Evolutionary conservation across 192 early-diverging fungal species (phyloP).

Genomic region (Haplosporangium gracile): DNA sequence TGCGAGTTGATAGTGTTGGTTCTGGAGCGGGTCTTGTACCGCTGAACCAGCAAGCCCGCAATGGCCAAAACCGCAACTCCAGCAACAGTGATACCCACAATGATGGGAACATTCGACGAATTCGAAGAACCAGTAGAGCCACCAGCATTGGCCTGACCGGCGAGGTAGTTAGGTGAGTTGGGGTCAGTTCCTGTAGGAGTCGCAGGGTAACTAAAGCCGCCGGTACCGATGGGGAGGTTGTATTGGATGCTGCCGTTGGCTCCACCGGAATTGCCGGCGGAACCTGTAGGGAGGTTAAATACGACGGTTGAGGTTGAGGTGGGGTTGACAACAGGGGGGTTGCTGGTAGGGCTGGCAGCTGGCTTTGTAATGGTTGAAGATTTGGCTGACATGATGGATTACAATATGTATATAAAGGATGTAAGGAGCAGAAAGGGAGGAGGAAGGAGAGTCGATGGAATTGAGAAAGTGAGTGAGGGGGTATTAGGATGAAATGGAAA

Average conservation of each 20-base stretch:
- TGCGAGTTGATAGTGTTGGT: constrained; percentile 45
- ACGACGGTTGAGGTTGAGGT: neutral
- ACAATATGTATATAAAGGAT: neutral
- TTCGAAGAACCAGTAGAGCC: neutral
- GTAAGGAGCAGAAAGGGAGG: neutral
- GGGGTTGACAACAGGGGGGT: neutral
- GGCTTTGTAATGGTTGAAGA: neutral
- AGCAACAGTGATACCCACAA: constrained; percentile 41
- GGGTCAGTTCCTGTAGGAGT: constrained; percentile 16
- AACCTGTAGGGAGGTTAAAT: neutral
- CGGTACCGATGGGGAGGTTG: constrained; percentile 30
- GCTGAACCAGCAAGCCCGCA: constrained; percentile 36
- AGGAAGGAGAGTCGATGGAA: constrained; percentile 1
- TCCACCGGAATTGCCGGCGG: neutral
- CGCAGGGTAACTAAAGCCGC: constrained; percentile 19
- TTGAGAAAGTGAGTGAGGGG: neutral
- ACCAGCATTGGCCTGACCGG: neutral
- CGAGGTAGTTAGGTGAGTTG: constrained; percentile 37
- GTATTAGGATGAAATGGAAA: neutral
- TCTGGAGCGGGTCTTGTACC: constrained; percentile 21
- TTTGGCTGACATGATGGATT: constrained; percentile 11
- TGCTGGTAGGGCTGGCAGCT: neutral
- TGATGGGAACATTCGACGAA: constrained; percentile 24
- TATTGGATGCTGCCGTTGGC: constrained; percentile 1
- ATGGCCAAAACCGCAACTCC: constrained; percentile 39